These are phyloP conservation scores for Cinnamomum chago DNA, from an alignment of 164 flowering plant genomes.

Conservation along the genomic window DNA sequence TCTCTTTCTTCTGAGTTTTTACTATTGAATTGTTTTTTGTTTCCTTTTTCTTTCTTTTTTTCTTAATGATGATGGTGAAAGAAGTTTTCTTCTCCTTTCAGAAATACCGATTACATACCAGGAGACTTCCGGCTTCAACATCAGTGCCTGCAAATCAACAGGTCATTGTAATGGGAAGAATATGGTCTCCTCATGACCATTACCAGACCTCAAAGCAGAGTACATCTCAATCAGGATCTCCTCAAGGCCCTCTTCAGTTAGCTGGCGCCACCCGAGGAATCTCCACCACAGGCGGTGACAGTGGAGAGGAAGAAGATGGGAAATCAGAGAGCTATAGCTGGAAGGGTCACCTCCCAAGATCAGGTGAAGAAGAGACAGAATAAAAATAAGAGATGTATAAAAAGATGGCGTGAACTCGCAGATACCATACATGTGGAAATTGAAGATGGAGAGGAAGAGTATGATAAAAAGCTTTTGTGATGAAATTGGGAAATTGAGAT, in stretches of 20 bases:
- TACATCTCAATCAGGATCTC: conserved; percentile 12
- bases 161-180: neutral
- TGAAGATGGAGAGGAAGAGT: conserved; percentile 2
- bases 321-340: conserved; percentile 15
- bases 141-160: neutral
- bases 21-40: neutral
- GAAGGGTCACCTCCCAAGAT: conserved; percentile 37
- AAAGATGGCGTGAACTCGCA: conserved; percentile 46
- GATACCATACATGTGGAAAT: conserved; percentile 15
- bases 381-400: conserved; percentile 23
- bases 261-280: conserved; percentile 1
- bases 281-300: conserved; percentile 8
- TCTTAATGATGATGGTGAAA: neutral
- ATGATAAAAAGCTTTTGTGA: conserved; percentile 3
- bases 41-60: neutral
- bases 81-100: neutral
- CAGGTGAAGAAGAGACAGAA: conserved; percentile 20
- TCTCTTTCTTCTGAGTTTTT: neutral
- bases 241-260: conserved; percentile 16
- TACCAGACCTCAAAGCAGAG: conserved; percentile 7
- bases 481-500: neutral
- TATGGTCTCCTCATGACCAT: conserved; percentile 11
- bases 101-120: conserved; percentile 9
- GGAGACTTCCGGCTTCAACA: conserved; percentile 3
- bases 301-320: conserved; percentile 25